Percentiles rank a stretch among this genome's conserved stretches.
Evolutionary conservation across 1,284 basidiomycete genomes (phyloP).

Genomic region (Moesziomyces sp.): DNA sequence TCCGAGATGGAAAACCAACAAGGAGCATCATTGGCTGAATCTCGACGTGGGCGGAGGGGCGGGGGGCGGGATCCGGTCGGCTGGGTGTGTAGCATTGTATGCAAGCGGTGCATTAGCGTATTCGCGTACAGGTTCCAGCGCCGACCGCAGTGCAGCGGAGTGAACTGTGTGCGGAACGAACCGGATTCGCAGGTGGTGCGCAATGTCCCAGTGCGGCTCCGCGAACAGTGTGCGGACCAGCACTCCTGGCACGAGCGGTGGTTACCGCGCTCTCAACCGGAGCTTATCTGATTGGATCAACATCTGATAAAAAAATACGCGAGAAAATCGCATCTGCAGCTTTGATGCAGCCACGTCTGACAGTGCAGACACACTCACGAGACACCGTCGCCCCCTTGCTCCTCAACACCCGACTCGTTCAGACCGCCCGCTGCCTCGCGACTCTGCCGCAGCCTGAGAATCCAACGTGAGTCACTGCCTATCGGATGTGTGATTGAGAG

Average conservation of each 20-base stretch:
- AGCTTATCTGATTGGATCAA: constrained; percentile 25
- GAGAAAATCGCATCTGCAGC: too few relatives aligned
- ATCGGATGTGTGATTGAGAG: too few relatives aligned
- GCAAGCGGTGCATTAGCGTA: constrained; percentile 9
- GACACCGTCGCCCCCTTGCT: too few relatives aligned
- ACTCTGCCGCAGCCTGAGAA: too few relatives aligned
- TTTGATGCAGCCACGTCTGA: too few relatives aligned
- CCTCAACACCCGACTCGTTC: too few relatives aligned
- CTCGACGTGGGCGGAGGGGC: neutral
- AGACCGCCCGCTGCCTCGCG: too few relatives aligned
- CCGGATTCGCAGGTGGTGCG: neutral
- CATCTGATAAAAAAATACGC: constrained; percentile 15
- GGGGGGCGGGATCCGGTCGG: neutral
- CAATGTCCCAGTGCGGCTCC: too few relatives aligned
- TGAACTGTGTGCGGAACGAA: neutral
- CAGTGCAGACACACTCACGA: too few relatives aligned
- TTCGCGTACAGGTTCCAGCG: neutral
- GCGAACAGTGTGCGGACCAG: neutral
- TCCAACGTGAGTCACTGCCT: too few relatives aligned
- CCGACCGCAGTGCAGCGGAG: neutral
- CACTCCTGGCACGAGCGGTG: neutral
- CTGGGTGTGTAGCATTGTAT: neutral
- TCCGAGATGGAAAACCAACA: too few relatives aligned
- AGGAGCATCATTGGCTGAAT: too few relatives aligned
- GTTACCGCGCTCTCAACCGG: neutral